Base-by-base conservation (phyloP, 2,329 filamentous ascomycete species). In the Alternaria sp. region DNA sequence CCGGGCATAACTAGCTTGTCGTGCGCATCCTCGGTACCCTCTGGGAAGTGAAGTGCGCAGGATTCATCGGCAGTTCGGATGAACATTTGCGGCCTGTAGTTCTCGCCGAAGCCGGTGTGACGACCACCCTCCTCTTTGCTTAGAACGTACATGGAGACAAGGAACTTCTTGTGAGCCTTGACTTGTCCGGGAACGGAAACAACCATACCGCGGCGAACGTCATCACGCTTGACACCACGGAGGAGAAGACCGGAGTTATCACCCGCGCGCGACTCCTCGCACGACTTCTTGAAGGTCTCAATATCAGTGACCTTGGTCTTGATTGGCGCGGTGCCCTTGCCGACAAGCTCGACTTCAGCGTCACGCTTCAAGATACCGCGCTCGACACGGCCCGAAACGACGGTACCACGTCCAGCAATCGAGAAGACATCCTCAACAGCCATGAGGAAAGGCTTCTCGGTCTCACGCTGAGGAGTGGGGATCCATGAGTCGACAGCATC, bases 251-350 rank as follows among this genome's bases (percentile, higher is more conserved):
- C 95, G 26, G 95, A 97, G 89, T 98, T 99, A 83, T 99, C 95
- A 81, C 95, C 95, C 64, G 95, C 95, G 74, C 92, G 89, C 61
- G 94, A 96, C 83, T 97, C 93, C 60, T 97, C 94, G 82, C 95
- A 98, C 51, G 93, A 96, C 88, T 99, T 99, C 88, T 98, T 97
- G 88, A 99, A 99, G 69, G 94, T 99, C 86, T 99, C 95, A 72
- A 99, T 98, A 78, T 99, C 96, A 76, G 95, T 99, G 68, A 99
- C 94, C 87, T 97, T 98, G 81, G 95, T 98, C 89, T 96, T 97
- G 86, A 98, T 92, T 69, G 92, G 83, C 46, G 89, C 86, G 58
- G 83, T 81, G 70, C 90, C 89, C 85, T 95, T 96, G 79, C 95
- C 95, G 63, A 99, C 87, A 67, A 99, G 88, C 86, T 99, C 95